Percentiles rank a stretch among this genome's conserved stretches.
Evolutionary conservation across 345 rosid species (phyloP).

Genomic region (Clarkia xantiana): DNA sequence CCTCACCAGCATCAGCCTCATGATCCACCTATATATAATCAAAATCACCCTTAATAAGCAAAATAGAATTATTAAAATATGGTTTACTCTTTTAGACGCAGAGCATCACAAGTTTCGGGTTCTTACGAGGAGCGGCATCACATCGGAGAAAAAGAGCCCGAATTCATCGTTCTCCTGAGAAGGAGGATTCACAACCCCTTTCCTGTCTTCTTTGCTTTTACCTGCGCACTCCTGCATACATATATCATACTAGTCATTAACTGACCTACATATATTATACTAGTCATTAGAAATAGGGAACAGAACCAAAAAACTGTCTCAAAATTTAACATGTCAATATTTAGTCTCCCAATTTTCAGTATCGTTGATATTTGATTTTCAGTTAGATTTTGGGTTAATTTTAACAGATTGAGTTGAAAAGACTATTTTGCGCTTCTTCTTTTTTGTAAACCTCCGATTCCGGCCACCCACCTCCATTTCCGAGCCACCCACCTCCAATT

Average conservation of each 20-base stretch:
- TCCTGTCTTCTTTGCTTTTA: constrained; percentile 56
- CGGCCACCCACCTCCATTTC: no score
- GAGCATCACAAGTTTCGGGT: neutral
- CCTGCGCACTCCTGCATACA: constrained; percentile 39
- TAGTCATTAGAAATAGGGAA: neutral
- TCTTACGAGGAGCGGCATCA: constrained; percentile 91
- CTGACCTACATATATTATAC: neutral
- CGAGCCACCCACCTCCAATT: no score
- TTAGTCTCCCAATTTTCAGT: no score
- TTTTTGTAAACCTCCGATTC: no score
- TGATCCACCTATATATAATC: constrained; percentile 42
- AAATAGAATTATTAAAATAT: neutral
- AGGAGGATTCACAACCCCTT: constrained; percentile 15
- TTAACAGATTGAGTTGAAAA: no score
- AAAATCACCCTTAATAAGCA: neutral
- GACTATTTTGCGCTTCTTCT: no score
- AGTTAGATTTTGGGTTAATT: no score
- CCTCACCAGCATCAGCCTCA: constrained; percentile 65
- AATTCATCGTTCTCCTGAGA: constrained; percentile 49
- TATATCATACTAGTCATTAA: neutral
- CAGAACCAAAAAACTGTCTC: neutral
- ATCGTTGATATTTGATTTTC: no score
- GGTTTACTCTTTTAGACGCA: neutral
- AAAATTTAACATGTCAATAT: no score
- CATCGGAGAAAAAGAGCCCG: constrained; percentile 72